These are phyloP conservation scores for Bipolaris bicolor DNA, from an alignment of 2,329 filamentous ascomycete species.

Conservation along the genomic window DNA sequence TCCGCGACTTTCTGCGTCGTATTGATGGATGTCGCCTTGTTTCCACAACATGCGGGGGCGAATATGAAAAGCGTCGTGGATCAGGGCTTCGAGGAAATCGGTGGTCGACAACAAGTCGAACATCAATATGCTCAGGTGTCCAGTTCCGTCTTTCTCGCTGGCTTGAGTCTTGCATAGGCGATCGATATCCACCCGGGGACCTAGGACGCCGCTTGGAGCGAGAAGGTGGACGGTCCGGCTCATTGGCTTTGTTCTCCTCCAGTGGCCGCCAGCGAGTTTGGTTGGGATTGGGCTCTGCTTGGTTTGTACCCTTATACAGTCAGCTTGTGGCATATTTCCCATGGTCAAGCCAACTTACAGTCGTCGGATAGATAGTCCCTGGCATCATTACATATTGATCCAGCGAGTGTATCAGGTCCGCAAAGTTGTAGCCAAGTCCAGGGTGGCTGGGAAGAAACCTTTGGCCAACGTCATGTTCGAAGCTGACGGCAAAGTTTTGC, in stretches of 20 bases:
- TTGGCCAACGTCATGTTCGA: constrained; percentile 53
- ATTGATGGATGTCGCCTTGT: constrained; percentile 29
- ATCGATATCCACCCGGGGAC: constrained; percentile 10
- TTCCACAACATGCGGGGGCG: constrained; percentile 23
- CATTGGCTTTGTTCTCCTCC: constrained; percentile 14
- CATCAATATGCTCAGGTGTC: constrained; percentile 36
- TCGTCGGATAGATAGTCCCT: constrained; percentile 49
- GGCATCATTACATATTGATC: constrained; percentile 56
- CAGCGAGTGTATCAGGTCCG: constrained; percentile 47
- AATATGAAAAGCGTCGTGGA: constrained; percentile 30
- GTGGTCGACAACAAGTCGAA: constrained; percentile 39
- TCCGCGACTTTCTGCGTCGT: constrained; percentile 32
- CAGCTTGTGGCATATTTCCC: background rate
- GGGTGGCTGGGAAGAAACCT: constrained; percentile 48
- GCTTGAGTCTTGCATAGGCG: constrained; percentile 4
- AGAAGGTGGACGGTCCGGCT: constrained; percentile 7
- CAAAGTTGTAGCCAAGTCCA: constrained; percentile 55
- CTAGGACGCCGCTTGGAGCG: constrained; percentile 11
- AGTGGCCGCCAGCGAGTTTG: background rate
- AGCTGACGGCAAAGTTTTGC: constrained; percentile 47
- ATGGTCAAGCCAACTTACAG: constrained; percentile 15
- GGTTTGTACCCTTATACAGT: constrained; percentile 14
- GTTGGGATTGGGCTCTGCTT: constrained; percentile 7
- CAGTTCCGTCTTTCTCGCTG: constrained; percentile 25
- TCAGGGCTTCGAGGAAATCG: constrained; percentile 18